These are phyloP conservation scores for Asterochloris sp. DNA, from an alignment of 139 green algal genomes.

Conservation along the genomic window DNA sequence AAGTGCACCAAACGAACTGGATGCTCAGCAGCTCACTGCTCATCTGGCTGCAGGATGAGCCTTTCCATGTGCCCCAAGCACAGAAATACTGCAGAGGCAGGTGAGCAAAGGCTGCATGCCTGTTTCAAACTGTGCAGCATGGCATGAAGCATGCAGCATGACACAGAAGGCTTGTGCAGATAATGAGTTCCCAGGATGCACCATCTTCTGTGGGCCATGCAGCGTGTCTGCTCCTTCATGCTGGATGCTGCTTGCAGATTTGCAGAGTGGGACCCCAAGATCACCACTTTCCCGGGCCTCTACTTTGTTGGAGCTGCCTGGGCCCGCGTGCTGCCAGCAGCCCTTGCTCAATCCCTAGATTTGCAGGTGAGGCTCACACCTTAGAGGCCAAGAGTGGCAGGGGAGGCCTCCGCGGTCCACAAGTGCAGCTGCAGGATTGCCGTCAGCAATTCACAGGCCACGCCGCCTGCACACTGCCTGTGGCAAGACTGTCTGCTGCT, in stretches of 20 bases:
- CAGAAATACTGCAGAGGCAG: constrained; percentile 74
- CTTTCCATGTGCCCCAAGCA: constrained; percentile 89
- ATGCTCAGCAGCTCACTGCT: neutral
- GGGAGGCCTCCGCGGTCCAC: too few relatives aligned
- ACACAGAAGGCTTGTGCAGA: too few relatives aligned
- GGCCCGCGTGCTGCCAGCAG: neutral
- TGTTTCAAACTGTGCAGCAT: too few relatives aligned
- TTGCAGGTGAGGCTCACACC: too few relatives aligned
- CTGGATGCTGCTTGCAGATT: constrained; percentile 68
- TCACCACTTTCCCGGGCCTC: constrained; percentile 92
- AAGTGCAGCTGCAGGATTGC: too few relatives aligned
- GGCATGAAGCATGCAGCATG: too few relatives aligned
- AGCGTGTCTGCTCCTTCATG: constrained; percentile 15
- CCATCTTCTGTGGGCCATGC: constrained; percentile 87
- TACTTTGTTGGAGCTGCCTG: constrained; percentile 62
- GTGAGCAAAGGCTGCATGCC: neutral
- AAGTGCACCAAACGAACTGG: too few relatives aligned
- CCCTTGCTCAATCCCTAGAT: too few relatives aligned
- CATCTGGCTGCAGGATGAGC: constrained; percentile 76
- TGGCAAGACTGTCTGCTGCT: neutral
- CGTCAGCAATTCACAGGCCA: too few relatives aligned
- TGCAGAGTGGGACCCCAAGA: constrained; percentile 83
- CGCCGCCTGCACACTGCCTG: neutral
- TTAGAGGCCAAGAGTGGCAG: too few relatives aligned
- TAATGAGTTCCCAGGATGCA: constrained; percentile 85